Evolutionary conservation across 306 rosid genomes (phyloP), one percentile per base, ranked within the genome.

Genomic region (Chamaecrista fasciculata): DNA sequence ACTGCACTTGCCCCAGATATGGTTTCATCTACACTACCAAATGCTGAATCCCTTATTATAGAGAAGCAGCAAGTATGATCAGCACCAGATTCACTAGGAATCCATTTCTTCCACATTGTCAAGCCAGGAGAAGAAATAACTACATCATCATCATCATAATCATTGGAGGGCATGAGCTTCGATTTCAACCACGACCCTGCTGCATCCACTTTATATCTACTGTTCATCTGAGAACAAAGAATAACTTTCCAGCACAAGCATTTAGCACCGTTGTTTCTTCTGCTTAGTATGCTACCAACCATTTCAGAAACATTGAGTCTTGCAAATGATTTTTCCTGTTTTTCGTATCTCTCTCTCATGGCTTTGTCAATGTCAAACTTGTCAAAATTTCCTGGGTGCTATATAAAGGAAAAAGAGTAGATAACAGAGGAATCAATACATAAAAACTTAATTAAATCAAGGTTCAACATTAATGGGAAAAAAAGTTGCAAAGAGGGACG

Each of bases 201-300:
- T 72, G 82, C 51, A 53, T 83, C 73, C 73, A 65, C 69, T 62
- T 76, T 76, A 71, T 74, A 43, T 36, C 80, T 57, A 52, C 76
- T 39, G 62, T 78, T 80, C 69, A 57, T 76, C 76, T 73, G 94
- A 66, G 92, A 76, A 75, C 87, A 85, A 36, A 94, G 36, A 72
- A 86, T 52, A 53, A 87, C 62, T 82, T 94, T 94, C 99, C 99
- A 94, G 81, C 95, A 86, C 57, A 94, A 67, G 78, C 95, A 88
- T 77, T 81, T 80, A 47, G 77, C 82, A 28, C 80, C 82, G 21
- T 84, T 79, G 57, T 91, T 86, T 86, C 83, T 87, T 72, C 81
- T 49, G 81, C 85, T 70, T 18, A 94, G 78, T 63, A 62, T 82
- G 74, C 51, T 84, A 2, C 74, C 92, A 70, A 81, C 78, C 60